These are phyloP conservation scores for Phytophthora uliginosa DNA, from an alignment of 352 stramenopile genomes.

Conservation along the genomic window DNA sequence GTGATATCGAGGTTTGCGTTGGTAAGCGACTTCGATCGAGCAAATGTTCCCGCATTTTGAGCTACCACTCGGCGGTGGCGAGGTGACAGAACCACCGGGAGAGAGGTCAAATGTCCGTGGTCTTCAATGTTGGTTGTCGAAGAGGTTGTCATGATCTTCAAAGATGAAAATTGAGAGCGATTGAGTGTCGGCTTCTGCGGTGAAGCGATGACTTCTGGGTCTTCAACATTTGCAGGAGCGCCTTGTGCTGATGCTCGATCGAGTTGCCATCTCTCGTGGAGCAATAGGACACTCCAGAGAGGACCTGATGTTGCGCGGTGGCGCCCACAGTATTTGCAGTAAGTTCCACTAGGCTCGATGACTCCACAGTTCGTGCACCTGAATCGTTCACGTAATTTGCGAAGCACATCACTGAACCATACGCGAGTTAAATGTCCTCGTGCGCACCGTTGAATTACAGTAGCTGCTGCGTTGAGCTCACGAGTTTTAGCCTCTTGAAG, in stretches of 20 bases:
- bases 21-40: conserved; percentile 1
- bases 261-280: conserved; percentile 27
- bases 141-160: conserved; percentile 1
- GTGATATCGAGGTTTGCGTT: not conserved
- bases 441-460: conserved; percentile 34
- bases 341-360: conserved; percentile 62
- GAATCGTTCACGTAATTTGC: conserved; percentile 59
- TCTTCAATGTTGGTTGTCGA: not conserved
- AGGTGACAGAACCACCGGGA: conserved; percentile 26
- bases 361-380: conserved; percentile 65
- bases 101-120: conserved; percentile 1
- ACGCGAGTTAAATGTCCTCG: conserved; percentile 37
- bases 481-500: not conserved
- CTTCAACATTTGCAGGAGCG: not conserved
- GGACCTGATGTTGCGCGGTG: conserved; percentile 45
- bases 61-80: conserved; percentile 20
- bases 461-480: conserved; percentile 26
- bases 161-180: conserved; percentile 6
- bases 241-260: not conserved
- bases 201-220: not conserved
- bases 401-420: conserved; percentile 29
- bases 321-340: conserved; percentile 79
- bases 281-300: conserved; percentile 22
- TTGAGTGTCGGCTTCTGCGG: not conserved
- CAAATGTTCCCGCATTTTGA: not conserved